Evolutionary conservation across 768 basidiomycete genomes (phyloP).

Genomic region (Terana coerulea): DNA sequence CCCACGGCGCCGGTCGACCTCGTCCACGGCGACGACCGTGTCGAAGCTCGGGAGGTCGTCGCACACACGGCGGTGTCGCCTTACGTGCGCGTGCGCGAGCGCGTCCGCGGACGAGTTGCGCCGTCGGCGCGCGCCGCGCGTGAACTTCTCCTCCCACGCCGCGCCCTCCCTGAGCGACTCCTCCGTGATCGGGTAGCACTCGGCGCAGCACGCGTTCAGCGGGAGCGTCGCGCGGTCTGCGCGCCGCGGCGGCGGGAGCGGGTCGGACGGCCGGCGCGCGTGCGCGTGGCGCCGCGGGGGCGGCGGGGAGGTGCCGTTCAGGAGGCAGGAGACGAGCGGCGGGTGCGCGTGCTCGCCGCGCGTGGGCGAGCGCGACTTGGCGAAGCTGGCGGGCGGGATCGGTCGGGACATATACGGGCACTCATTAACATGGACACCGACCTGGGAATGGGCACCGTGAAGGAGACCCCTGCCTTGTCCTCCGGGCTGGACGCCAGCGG

Average conservation of each 20-base stretch:
- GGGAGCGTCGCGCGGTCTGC: conserved; percentile 52
- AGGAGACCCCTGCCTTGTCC: conserved; percentile 44
- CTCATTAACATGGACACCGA: conserved; percentile 27
- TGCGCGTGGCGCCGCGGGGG: conserved; percentile 8
- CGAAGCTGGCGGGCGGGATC: conserved; percentile 15
- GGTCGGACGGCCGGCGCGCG: conserved; percentile 11
- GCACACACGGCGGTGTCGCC: conserved; percentile 16
- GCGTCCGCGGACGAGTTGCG: conserved; percentile 34
- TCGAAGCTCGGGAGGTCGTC: conserved; percentile 19
- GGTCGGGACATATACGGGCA: background rate
- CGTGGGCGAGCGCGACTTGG: conserved; percentile 30
- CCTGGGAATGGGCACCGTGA: conserved; percentile 64
- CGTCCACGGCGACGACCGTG: conserved; percentile 50
- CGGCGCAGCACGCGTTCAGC: conserved; percentile 65
- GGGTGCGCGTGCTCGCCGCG: conserved; percentile 34
- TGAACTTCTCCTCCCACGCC: conserved; percentile 60
- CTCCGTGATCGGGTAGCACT: conserved; percentile 59
- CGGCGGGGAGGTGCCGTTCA: conserved; percentile 35
- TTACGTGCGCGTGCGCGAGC: conserved; percentile 13
- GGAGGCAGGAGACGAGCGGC: conserved; percentile 47
- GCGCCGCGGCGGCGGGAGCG: conserved; percentile 31
- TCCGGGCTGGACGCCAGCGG: conserved; percentile 16
- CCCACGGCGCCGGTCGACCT: conserved; percentile 55
- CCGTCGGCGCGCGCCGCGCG: conserved; percentile 57
- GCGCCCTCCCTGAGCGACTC: conserved; percentile 50